Conservation (phyloP, 2,329 filamentous ascomycete species). For the Zymoseptoria tritici region DNA sequence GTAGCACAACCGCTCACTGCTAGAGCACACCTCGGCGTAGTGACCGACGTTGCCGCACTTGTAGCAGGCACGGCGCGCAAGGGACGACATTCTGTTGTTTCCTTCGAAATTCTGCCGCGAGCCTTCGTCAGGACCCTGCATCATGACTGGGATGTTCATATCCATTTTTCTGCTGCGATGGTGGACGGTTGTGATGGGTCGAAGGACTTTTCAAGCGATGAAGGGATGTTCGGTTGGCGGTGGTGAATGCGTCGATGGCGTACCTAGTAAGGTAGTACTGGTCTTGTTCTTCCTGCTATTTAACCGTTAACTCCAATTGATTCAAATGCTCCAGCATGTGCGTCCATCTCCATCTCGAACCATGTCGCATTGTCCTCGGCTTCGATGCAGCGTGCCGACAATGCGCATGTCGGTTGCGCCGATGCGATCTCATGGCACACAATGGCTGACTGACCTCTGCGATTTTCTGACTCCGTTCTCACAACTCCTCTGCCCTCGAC, state of each 20-base stretch:
- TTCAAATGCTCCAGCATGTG: background rate
- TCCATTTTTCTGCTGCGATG: background rate
- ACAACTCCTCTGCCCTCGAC: constrained; percentile 5
- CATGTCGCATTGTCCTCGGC: background rate
- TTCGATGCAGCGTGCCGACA: constrained; percentile 1
- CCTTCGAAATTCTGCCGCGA: constrained; percentile 9
- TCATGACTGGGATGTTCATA: constrained; percentile 1
- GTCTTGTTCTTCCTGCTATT: background rate
- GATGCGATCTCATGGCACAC: background rate
- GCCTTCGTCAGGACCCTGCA: constrained; percentile 10
- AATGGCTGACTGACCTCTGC: background rate
- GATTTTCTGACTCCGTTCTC: constrained; percentile 3
- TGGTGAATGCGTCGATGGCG: constrained; percentile 2
- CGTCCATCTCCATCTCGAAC: background rate
- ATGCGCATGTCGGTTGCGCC: background rate
- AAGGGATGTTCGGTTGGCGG: constrained; percentile 3
- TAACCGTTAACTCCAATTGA: background rate
- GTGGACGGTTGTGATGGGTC: background rate
- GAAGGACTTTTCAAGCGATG: constrained; percentile 4
- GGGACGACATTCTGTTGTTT: constrained; percentile 41
- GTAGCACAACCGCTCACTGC: constrained; percentile 96
- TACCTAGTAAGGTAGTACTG: background rate
- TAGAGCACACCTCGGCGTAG: constrained; percentile 85
- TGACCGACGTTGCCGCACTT: constrained; percentile 48
- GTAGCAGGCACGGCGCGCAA: constrained; percentile 48